Evolutionary conservation across 2,329 filamentous ascomycete species (phyloP), one percentile per base, ranked within the genome.

Genomic region (Ceratocystis albifundus): DNA sequence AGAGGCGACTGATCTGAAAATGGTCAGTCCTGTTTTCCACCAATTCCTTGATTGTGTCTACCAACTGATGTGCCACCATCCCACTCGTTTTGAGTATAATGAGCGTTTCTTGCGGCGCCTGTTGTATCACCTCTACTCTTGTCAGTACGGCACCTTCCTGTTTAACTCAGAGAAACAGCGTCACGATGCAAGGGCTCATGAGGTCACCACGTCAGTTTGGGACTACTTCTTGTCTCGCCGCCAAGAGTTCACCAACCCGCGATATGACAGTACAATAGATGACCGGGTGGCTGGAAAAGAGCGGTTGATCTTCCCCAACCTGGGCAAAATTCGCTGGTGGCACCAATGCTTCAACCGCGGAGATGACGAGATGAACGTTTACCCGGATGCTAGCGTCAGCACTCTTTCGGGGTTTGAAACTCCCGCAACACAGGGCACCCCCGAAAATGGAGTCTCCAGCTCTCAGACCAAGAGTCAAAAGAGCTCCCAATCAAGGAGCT

Each of bases 11-110:
- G 85, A 86, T 68, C 85, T 87, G n/a, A 94, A 90, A 70, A 94
- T 97, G 77, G 88, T 95, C 44, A 95, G 91, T 68, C 94, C 94
- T 0, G 89, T 99, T 28, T 99, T 99, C 75, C 94, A 99, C 72
- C 94, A 99, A 73, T 99, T 97, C 75, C 82, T 99, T 8, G 94
- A 97, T 73, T 91, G 90, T 46, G 90, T 90, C 1, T 97, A 94
- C 73, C 94, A 99, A 74, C 80, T 99, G 32, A 77, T 96, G 28
- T 82, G 89, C 68, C 94, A 97, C 74, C 80, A 93, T 71, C 91
- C 91, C 0, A 88, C 85, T 5, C 87, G 92, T 0, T 99, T 99
- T 73, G 93, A 99, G 74, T 99, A 91, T 76, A 97, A 96, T 71
- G 94, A 97, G 74, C 86, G 93, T 3, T 97, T 99, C 75, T 78